A percentile compares a stretch with the other conserved stretches of the same genome.
phyloP scores from a whole-genome alignment of 768 basidiomycete species.

The Podaxis rugospora region DNA sequence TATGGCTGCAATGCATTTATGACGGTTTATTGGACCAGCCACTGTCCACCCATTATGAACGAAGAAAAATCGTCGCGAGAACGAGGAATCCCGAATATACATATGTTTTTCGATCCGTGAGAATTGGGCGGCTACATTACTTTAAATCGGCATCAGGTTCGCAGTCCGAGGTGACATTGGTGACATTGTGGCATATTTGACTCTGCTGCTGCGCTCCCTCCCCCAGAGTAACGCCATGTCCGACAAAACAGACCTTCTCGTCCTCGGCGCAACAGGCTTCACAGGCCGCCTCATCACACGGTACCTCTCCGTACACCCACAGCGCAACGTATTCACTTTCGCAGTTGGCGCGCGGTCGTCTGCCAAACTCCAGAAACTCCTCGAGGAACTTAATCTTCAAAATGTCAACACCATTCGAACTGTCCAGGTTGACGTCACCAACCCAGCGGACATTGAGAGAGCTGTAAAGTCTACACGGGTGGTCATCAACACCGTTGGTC shows the following conservation, averaged over 20 bases:
- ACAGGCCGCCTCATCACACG: slow-evolving; percentile 65
- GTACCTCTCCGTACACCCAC: slow-evolving; percentile 64
- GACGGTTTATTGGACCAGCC: too few species aligned
- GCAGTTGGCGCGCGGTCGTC: slow-evolving; percentile 67
- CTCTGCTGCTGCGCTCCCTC: background rate
- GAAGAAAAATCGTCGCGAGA: too few species aligned
- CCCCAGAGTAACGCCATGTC: slow-evolving; percentile 20
- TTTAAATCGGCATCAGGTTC: background rate
- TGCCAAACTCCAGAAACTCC: slow-evolving; percentile 52
- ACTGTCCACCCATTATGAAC: too few species aligned
- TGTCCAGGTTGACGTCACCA: slow-evolving; percentile 58
- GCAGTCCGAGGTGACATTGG: background rate
- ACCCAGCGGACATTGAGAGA: slow-evolving; percentile 46
- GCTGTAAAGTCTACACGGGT: slow-evolving; percentile 57
- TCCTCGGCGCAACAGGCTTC: slow-evolving; percentile 76
- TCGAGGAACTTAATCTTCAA: slow-evolving; percentile 40
- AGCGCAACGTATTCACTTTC: slow-evolving; percentile 57
- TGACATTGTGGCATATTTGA: background rate
- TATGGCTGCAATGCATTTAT: too few species aligned
- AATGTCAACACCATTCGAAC: slow-evolving; percentile 31
- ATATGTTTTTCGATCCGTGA: too few species aligned
- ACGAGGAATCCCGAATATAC: too few species aligned
- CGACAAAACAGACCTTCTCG: slow-evolving; percentile 46
- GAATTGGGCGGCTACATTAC: too few species aligned
- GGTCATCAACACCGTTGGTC: slow-evolving; percentile 75